phyloP scores from a whole-genome alignment of 2,329 filamentous ascomycete genomes.

The Diaporthe citriasiana region DNA sequence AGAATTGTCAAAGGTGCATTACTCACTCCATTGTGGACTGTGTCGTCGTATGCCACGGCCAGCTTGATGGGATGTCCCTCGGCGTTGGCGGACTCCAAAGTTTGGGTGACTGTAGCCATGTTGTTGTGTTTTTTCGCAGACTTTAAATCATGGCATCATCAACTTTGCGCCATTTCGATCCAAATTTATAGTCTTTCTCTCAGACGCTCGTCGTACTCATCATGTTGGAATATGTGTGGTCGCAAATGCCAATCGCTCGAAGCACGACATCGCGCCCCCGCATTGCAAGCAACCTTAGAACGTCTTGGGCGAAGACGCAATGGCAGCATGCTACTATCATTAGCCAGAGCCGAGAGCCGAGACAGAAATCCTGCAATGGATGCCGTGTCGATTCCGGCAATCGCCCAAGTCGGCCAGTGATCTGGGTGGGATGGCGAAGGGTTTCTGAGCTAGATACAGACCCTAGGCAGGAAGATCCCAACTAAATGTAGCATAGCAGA shows the following conservation, averaged over 20 bases:
- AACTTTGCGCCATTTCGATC: rapidly evolving
- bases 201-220: neutral
- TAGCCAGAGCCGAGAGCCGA: constrained; percentile 8
- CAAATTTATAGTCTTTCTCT: neutral
- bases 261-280: constrained; percentile 29
- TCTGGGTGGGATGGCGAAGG: neutral
- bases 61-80: constrained; percentile 23
- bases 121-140: neutral
- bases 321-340: neutral
- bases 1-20: no score
- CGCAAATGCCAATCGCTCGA: neutral
- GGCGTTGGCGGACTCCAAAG: constrained; percentile 9
- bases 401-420: neutral
- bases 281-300: constrained; percentile 28
- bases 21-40: constrained; percentile 5
- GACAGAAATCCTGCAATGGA: neutral
- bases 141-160: neutral
- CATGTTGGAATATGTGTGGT: neutral
- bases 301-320: constrained; percentile 26
- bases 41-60: constrained; percentile 18
- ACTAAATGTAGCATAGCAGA: neutral
- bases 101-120: constrained; percentile 20
- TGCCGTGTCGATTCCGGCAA: neutral
- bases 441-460: neutral
- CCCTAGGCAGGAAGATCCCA: neutral